Base-by-base conservation (phyloP, 2,329 filamentous ascomycete genomes). In the Colletotrichum aenigma region DNA sequence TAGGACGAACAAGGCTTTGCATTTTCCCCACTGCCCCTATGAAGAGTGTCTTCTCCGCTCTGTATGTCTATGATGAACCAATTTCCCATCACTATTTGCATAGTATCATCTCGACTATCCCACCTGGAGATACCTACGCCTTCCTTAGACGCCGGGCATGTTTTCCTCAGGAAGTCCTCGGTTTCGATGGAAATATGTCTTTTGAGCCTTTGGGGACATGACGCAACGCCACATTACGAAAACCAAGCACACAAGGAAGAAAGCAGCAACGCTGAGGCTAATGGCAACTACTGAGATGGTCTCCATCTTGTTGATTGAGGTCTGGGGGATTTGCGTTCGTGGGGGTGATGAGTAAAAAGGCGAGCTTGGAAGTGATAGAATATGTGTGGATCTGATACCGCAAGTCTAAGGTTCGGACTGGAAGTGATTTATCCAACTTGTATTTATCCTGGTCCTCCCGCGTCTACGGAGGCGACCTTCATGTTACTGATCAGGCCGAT, bases 181-280 rank as follows among this genome's bases (percentile, higher is more conserved):
- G 15, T 66, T 65, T 16, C 69, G 72, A n/a, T 13, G 10, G 15
- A 66, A 55, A n/a, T 72, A 71, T n/a, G 60, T 32, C 30, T 43
- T 38, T 55, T 72, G 68, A 18, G 62, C 62, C n/a, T 62, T 36
- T 18, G 72, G 62, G 30, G 72, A 75, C 48, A 75, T 66, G 55
- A 71, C 26, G 43, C 38, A 52, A 38, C 61, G 55, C n/a, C 32
- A 66, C 6, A 58, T 28, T 13, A 9, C 38, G 8, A 32, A 71
- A 13, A 15, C 12, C 18, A 28, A 3, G 9, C 56, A 32, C 12
- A 34, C 38, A 15, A 26, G 36, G 7, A 75, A 12, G 30, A 43
- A 36, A 7, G 21, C 61, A n/a, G 32, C 18, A 4, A 43, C 18
- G 26, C 56, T 43, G n/a, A 52, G n/a, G 43, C 13, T 7, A 52